These are phyloP conservation scores for Nissolia schottii DNA, from an alignment of 306 rosid species.

Conservation along the genomic window DNA sequence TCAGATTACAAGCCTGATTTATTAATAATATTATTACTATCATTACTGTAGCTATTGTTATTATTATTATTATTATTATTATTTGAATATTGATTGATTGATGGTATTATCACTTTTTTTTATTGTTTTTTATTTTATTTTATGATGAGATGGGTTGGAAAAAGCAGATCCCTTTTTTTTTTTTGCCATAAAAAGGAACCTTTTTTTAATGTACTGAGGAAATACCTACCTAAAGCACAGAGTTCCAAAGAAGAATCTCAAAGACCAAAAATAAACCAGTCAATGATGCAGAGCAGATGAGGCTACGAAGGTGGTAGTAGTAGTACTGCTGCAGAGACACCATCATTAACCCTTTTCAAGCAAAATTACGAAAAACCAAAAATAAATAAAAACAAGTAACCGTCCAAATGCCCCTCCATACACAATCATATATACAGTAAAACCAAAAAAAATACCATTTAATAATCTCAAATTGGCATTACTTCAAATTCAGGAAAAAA, in stretches of 20 bases:
- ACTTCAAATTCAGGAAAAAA: slow-evolving; percentile 23
- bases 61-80: slow-evolving; percentile 6
- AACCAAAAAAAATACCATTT: slow-evolving; percentile 18
- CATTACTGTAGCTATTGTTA: background rate
- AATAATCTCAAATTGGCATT: slow-evolving; percentile 18
- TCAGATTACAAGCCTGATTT: slow-evolving; percentile 37
- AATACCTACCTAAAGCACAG: slow-evolving; percentile 88
- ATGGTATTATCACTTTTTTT: background rate
- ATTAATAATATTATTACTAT: background rate
- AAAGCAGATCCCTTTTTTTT: slow-evolving; percentile 88
- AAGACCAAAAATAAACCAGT: slow-evolving; percentile 37
- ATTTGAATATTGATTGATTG: slow-evolving; percentile 4
- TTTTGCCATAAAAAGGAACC: slow-evolving; percentile 73
- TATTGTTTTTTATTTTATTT: background rate
- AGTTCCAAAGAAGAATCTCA: slow-evolving; percentile 73
- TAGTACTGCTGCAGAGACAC: slow-evolving; percentile 54
- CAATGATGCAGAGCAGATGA: slow-evolving; percentile 79
- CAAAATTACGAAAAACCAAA: slow-evolving; percentile 31
- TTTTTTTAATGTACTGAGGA: slow-evolving; percentile 69
- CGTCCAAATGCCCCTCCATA: slow-evolving; percentile 13
- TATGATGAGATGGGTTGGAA: slow-evolving; percentile 55
- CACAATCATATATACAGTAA: slow-evolving; percentile 5
- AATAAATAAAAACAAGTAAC: background rate
- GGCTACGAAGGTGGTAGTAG: slow-evolving; percentile 53
- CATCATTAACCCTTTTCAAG: slow-evolving; percentile 53